phyloP scores from a whole-genome alignment of 192 early-diverging fungal species.

The Backusella psychrophila region DNA sequence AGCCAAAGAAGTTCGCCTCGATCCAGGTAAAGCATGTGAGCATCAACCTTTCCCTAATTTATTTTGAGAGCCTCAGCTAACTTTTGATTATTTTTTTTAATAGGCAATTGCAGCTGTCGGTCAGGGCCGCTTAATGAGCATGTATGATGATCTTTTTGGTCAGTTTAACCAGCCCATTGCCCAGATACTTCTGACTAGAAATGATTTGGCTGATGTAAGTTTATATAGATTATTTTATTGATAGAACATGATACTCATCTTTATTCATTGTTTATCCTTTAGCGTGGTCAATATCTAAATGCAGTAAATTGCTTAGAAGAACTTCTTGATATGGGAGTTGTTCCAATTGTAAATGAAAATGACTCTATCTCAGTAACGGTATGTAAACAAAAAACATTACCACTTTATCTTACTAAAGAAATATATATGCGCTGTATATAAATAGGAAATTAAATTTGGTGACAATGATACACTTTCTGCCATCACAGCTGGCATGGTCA shows the following conservation, averaged over 20 bases:
- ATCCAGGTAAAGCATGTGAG: slow-evolving; percentile 52
- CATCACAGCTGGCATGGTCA: slow-evolving; percentile 95
- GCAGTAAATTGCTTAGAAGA: slow-evolving; percentile 93
- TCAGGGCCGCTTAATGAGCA: slow-evolving; percentile 94
- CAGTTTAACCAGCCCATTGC: slow-evolving; percentile 91
- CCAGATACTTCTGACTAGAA: slow-evolving; percentile 91
- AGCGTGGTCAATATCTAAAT: slow-evolving; percentile 95
- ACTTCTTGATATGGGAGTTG: slow-evolving; percentile 83
- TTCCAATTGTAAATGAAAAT: slow-evolving; percentile 99
- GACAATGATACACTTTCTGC: slow-evolving; percentile 98
- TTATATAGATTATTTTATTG: slow-evolving; percentile 6
- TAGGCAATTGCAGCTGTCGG: slow-evolving; percentile 96
- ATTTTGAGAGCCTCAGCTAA: neutral
- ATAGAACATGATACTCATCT: neutral
- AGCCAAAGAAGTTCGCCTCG: slow-evolving; percentile 79
- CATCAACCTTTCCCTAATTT: neutral
- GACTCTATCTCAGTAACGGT: slow-evolving; percentile 82
- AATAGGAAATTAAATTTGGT: slow-evolving; percentile 91
- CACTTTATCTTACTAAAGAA: neutral
- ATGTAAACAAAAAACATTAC: neutral
- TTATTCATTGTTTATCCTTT: slow-evolving; percentile 12
- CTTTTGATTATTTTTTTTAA: neutral
- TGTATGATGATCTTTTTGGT: slow-evolving; percentile 93
- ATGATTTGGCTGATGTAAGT: slow-evolving; percentile 86
- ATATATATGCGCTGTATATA: neutral